Percentiles rank a stretch among this genome's conserved stretches.
Evolutionary conservation across 228 moss, liverwort and hornwort genomes (phyloP).

Genomic region (Sphagnum fallax): DNA sequence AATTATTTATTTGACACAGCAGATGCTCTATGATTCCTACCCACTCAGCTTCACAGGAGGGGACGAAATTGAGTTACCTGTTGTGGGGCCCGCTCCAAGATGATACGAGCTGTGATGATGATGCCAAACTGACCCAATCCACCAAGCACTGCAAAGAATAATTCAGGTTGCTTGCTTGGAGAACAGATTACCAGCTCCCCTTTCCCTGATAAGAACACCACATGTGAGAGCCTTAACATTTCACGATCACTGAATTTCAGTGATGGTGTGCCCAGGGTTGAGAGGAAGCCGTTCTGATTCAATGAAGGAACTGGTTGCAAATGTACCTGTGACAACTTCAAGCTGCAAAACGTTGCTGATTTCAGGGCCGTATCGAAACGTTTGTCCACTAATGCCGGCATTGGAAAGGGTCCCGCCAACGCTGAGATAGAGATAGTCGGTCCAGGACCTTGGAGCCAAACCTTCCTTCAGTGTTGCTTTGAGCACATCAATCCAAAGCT

Average conservation of each 20-base stretch:
- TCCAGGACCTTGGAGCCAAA: slow-evolving; percentile 53
- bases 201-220: slow-evolving; percentile 22
- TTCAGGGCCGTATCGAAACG: slow-evolving; percentile 59
- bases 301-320: no score
- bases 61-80: slow-evolving; percentile 11
- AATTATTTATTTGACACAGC: no score
- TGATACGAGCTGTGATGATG: slow-evolving; percentile 59
- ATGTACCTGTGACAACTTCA: slow-evolving; percentile 49
- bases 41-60: no score
- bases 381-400: slow-evolving; percentile 61
- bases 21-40: no score
- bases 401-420: slow-evolving; percentile 69
- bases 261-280: no score
- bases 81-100: slow-evolving; percentile 47
- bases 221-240: no score
- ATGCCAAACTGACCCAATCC: slow-evolving; percentile 74
- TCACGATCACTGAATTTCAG: no score
- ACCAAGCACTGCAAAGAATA: slow-evolving; percentile 56
- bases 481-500: slow-evolving; percentile 62
- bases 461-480: slow-evolving; percentile 31
- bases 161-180: slow-evolving; percentile 21
- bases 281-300: no score
- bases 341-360: slow-evolving; percentile 74
- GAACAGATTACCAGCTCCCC: slow-evolving; percentile 41
- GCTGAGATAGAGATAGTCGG: slow-evolving; percentile 56